Evolutionary conservation across 2,329 filamentous ascomycete genomes (phyloP).

Genomic region (Penicillium sp.): DNA sequence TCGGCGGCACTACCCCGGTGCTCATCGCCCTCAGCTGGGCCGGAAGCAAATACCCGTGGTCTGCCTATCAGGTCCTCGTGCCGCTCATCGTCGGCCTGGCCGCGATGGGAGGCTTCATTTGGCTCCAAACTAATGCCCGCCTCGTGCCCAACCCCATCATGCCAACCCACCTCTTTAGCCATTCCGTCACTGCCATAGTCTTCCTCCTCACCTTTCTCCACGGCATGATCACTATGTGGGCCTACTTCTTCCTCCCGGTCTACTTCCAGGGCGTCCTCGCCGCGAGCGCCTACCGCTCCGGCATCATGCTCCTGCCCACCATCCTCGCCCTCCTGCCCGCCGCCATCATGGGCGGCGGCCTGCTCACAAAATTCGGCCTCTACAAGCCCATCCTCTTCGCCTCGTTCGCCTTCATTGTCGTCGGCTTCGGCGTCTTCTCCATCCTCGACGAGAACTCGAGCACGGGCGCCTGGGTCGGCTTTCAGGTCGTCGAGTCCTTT

Average conservation of each 20-base stretch:
- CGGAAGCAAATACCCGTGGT: constrained; percentile 34
- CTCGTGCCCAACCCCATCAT: constrained; percentile 37
- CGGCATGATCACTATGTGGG: constrained; percentile 39
- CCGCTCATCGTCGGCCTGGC: no score
- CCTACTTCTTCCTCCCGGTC: constrained; percentile 46
- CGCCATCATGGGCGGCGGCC: constrained; percentile 24
- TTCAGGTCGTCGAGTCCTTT: constrained; percentile 26
- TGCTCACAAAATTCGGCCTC: constrained; percentile 29
- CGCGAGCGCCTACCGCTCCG: constrained; percentile 33
- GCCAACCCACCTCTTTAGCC: constrained; percentile 46
- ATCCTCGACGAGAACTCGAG: constrained; percentile 26
- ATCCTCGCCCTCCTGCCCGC: constrained; percentile 18
- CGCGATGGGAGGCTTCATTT: no score
- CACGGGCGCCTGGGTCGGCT: constrained; percentile 27
- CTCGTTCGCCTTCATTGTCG: constrained; percentile 27
- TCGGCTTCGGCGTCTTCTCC: constrained; percentile 31
- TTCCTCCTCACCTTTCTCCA: constrained; percentile 46
- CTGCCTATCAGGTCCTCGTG: constrained; percentile 28
- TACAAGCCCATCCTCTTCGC: constrained; percentile 33
- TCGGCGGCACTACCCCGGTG: constrained; percentile 34
- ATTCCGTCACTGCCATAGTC: constrained; percentile 38
- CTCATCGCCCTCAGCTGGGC: constrained; percentile 34
- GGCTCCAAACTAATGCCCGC: no score
- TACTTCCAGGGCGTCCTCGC: constrained; percentile 48
- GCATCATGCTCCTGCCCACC: constrained; percentile 26